A percentile compares a stretch with the other conserved stretches of the same genome.
phyloP scores from a whole-genome alignment of 768 basidiomycete species.

The Tulasnella sp. region DNA sequence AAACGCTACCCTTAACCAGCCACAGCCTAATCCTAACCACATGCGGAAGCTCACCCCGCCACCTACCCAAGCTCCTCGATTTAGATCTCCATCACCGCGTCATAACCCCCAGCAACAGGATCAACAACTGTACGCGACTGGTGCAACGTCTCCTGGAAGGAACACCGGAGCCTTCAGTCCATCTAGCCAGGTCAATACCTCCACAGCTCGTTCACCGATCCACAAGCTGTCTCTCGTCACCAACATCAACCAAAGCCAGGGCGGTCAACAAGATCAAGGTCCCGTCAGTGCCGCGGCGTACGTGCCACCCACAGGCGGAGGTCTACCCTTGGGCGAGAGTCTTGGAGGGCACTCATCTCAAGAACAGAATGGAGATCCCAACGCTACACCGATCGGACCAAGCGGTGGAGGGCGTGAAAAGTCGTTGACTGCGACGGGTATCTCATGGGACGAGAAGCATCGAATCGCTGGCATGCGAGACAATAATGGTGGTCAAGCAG shows the following conservation, averaged over 20 bases:
- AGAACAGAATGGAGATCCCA: slow-evolving; percentile 17
- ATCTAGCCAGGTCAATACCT: background rate
- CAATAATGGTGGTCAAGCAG: slow-evolving; percentile 20
- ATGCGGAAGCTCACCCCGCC: slow-evolving; percentile 11
- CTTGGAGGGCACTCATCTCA: background rate
- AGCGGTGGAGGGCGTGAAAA: background rate
- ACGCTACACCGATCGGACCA: background rate
- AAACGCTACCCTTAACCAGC: slow-evolving; percentile 1
- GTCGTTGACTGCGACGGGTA: slow-evolving; percentile 26
- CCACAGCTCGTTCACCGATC: slow-evolving; percentile 10
- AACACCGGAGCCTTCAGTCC: background rate
- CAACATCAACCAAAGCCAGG: slow-evolving; percentile 42
- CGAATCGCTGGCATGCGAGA: slow-evolving; percentile 42
- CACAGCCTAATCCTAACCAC: slow-evolving; percentile 11
- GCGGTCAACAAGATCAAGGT: slow-evolving; percentile 26
- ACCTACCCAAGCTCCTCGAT: slow-evolving; percentile 10
- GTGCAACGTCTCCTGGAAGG: background rate
- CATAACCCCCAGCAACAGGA: background rate
- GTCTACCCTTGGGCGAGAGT: slow-evolving; percentile 8
- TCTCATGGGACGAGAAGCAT: slow-evolving; percentile 57
- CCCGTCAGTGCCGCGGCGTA: slow-evolving; percentile 42
- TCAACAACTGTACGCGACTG: background rate
- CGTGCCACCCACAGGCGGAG: slow-evolving; percentile 30
- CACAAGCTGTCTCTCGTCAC: slow-evolving; percentile 47
- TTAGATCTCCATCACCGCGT: slow-evolving; percentile 8